These are phyloP conservation scores for Suillus tomentosus DNA, from an alignment of 768 basidiomycete species.

Conservation along the genomic window DNA sequence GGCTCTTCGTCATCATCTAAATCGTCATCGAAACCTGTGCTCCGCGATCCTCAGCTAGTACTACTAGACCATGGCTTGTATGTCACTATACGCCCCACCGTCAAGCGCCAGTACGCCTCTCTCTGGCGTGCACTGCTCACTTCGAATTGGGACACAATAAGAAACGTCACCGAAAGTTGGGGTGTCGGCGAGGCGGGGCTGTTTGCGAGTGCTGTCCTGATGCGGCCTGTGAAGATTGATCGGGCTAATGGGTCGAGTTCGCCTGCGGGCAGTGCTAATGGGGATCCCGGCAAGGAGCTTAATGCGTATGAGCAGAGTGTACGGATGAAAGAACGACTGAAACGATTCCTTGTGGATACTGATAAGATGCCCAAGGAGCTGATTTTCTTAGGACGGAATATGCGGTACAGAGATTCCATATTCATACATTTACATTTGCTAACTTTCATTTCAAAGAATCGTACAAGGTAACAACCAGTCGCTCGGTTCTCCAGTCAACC, in stretches of 20 bases:
- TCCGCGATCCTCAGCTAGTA: conserved; percentile 63
- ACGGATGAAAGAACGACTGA: conserved; percentile 65
- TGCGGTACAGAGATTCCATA: conserved; percentile 47
- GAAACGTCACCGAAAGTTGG: conserved; percentile 57
- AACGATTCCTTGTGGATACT: conserved; percentile 68
- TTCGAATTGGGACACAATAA: conserved; percentile 55
- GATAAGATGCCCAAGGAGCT: conserved; percentile 79
- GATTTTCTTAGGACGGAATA: conserved; percentile 75
- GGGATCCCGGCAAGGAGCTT: conserved; percentile 31
- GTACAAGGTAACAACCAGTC: conserved; percentile 73
- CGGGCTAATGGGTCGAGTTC: conserved; percentile 17
- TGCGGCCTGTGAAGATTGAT: conserved; percentile 56
- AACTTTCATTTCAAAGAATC: conserved; percentile 2
- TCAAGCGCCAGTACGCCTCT: conserved; percentile 74
- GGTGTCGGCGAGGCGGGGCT: conserved; percentile 72
- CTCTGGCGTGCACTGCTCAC: conserved; percentile 72
- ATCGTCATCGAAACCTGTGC: conserved; percentile 37
- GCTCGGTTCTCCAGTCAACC: conserved; percentile 84
- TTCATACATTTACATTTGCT: not conserved
- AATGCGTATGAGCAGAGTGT: conserved; percentile 72
- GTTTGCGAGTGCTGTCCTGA: conserved; percentile 71
- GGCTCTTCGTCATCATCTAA: conserved; percentile 10
- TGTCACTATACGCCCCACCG: conserved; percentile 65
- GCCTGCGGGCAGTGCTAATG: conserved; percentile 1
- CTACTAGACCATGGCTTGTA: conserved; percentile 94